phyloP scores from a whole-genome alignment of 1,284 basidiomycete species.

The Leccinum laetum region DNA sequence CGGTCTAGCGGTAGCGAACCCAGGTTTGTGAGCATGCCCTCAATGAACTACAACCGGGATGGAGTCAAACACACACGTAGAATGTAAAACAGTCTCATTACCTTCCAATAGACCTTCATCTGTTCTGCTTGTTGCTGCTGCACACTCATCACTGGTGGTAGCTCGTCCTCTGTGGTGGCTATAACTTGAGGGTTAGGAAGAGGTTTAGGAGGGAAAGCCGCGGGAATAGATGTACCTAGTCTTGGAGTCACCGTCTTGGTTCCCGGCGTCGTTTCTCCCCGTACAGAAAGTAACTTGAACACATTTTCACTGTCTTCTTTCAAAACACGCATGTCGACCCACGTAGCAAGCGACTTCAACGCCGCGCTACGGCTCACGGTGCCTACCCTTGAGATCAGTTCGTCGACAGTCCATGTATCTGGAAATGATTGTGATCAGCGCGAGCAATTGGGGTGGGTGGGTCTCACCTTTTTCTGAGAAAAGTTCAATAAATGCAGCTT shows the following conservation, averaged over 20 bases:
- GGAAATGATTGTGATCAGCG: background rate
- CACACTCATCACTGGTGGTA: conserved; percentile 51
- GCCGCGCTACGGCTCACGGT: conserved; percentile 62
- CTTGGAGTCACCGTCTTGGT: conserved; percentile 26
- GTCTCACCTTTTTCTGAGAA: conserved; percentile 68
- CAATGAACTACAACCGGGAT: conserved; percentile 58
- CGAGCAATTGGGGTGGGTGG: background rate
- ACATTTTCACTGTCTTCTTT: conserved; percentile 59
- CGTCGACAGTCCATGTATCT: conserved; percentile 73
- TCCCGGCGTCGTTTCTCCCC: conserved; percentile 41
- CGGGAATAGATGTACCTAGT: conserved; percentile 32
- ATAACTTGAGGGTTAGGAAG: conserved; percentile 11
- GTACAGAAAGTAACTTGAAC: conserved; percentile 65
- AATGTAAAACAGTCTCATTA: conserved; percentile 29
- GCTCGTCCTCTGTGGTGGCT: conserved; percentile 41
- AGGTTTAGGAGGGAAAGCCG: background rate
- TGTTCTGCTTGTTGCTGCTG: conserved; percentile 81
- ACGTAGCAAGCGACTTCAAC: conserved; percentile 76
- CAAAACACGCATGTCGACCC: conserved; percentile 82
- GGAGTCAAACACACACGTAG: conserved; percentile 5
- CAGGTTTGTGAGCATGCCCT: conserved; percentile 85
- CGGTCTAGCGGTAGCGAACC: conserved; percentile 70
- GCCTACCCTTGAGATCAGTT: conserved; percentile 62
- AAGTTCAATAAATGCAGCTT: conserved; percentile 87
- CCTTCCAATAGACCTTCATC: conserved; percentile 87